Evolutionary conservation across 805 yeast species (phyloP), one percentile per base, ranked within the genome.

Genomic region (Nakazawaea populi): DNA sequence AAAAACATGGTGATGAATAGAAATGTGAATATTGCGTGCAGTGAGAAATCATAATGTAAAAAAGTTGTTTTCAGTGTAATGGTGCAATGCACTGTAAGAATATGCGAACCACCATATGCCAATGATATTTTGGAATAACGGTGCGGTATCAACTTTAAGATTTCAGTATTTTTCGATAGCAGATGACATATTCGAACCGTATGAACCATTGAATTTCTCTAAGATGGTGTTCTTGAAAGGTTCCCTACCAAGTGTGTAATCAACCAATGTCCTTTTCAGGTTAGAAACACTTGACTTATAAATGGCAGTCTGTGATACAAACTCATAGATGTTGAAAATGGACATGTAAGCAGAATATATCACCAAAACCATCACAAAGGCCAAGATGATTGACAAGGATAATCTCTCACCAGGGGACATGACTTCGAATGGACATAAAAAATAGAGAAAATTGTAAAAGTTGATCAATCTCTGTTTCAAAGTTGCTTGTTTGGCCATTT

Each of bases 381-480:
- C 3, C 30, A 44, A 44, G 14, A 43, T 10, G 6, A 31, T 4
- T 6, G 8, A n/a, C 4, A 49, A 41, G 8, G 28, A 28, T 5
- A 40, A 14, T 9, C 32, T 18, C 34, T 44, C 52, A 18, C 52
- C 46, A 12, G 49, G 45, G 4, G 48, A 34, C 49, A 49, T 45
- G 32, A 49, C 32, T n/a, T 29, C n/a, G 27, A 14, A 49, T 5
- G 52, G 49, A n/a, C 31, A 30, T 29, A 40, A 35, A 28, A 30
- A 49, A 37, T 45, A 45, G 11, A 40, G 30, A 12, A 30, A 38
- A n/a, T 48, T 36, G 14, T 7, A 29, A n/a, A 27, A 27, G 7
- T 10, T n/a, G 2, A 31, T n/a, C 7, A 35, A 44, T 28, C 29
- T 38, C 30, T 24, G 35, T 29, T 37, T 44, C 24, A 44, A 24